A percentile compares a stretch with the other conserved stretches of the same genome.
Evolutionary conservation across 352 stramenopile species (phyloP).

Genomic region (Pythium rhizo-oryzae): DNA sequence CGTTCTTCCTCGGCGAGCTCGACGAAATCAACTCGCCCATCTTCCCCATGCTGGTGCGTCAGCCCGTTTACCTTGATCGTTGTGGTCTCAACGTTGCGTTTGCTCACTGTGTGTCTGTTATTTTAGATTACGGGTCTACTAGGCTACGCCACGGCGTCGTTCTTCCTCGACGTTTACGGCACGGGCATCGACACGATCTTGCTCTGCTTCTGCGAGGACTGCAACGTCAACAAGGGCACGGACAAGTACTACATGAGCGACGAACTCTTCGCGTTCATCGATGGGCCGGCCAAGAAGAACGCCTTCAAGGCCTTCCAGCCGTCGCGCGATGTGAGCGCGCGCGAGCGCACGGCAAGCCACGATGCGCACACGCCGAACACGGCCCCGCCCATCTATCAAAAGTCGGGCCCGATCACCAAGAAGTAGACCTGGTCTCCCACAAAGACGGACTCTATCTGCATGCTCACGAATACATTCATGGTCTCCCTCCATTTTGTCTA

Average conservation of each 20-base stretch:
- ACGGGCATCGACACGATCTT: slow-evolving; percentile 87
- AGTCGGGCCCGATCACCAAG: slow-evolving; percentile 23
- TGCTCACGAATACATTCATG: slow-evolving; percentile 1
- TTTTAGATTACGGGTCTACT: slow-evolving; percentile 61
- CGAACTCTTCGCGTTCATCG: slow-evolving; percentile 79
- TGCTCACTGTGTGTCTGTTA: not conserved
- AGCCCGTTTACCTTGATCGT: not conserved
- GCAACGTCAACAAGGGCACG: slow-evolving; percentile 77
- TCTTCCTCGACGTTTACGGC: slow-evolving; percentile 87
- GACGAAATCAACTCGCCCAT: slow-evolving; percentile 68
- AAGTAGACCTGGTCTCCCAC: slow-evolving; percentile 7
- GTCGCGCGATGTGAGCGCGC: slow-evolving; percentile 27
- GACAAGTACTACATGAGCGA: slow-evolving; percentile 86
- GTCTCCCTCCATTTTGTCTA: not conserved
- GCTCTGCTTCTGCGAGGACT: slow-evolving; percentile 88
- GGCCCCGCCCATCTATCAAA: slow-evolving; percentile 24
- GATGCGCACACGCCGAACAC: slow-evolving; percentile 20
- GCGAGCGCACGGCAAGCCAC: slow-evolving; percentile 20
- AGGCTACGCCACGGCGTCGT: slow-evolving; percentile 68
- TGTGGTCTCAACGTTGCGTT: not conserved
- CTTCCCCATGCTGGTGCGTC: slow-evolving; percentile 71
- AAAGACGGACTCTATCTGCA: not conserved
- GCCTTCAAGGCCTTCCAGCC: slow-evolving; percentile 64
- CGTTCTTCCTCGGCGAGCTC: slow-evolving; percentile 79
- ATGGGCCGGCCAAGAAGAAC: slow-evolving; percentile 77